Conservation (phyloP, 139 green algal species). For the Zygnema circumcarinatum region DNA sequence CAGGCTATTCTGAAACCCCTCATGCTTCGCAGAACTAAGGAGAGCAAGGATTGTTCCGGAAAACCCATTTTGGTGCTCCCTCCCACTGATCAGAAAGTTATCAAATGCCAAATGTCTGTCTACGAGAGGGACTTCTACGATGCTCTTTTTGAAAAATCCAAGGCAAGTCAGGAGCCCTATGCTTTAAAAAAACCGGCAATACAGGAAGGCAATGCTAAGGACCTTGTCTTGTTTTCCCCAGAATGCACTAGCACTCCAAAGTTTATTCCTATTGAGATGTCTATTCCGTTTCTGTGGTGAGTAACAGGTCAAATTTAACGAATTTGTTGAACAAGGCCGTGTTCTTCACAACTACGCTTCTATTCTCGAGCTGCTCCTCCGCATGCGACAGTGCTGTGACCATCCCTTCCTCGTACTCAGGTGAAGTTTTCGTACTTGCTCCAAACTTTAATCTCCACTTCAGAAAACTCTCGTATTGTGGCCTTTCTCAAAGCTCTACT, state of each 20-base stretch:
- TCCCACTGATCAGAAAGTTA: slow-evolving; percentile 14
- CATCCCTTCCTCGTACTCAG: slow-evolving; percentile 84
- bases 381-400: slow-evolving; percentile 82
- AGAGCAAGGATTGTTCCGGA: slow-evolving; percentile 29
- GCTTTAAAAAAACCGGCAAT: neutral
- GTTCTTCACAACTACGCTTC: slow-evolving; percentile 64
- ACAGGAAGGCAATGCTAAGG: too few relatives aligned
- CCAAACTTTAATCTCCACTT: too few relatives aligned
- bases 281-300: neutral
- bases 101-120: slow-evolving; percentile 38
- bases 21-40: slow-evolving; percentile 60
- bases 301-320: slow-evolving; percentile 72
- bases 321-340: slow-evolving; percentile 51
- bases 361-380: slow-evolving; percentile 62
- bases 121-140: slow-evolving; percentile 61
- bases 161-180: slow-evolving; percentile 25
- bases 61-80: slow-evolving; percentile 59
- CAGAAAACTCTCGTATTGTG: neutral
- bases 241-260: too few relatives aligned
- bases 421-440: slow-evolving; percentile 19
- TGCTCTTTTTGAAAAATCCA: slow-evolving; percentile 56
- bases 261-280: too few relatives aligned
- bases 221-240: too few relatives aligned
- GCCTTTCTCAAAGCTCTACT: neutral
- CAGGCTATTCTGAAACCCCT: slow-evolving; percentile 54